A percentile compares a stretch with the other conserved stretches of the same genome.
phyloP scores from a whole-genome alignment of 352 stramenopile species.

The Blastocystis sp. region DNA sequence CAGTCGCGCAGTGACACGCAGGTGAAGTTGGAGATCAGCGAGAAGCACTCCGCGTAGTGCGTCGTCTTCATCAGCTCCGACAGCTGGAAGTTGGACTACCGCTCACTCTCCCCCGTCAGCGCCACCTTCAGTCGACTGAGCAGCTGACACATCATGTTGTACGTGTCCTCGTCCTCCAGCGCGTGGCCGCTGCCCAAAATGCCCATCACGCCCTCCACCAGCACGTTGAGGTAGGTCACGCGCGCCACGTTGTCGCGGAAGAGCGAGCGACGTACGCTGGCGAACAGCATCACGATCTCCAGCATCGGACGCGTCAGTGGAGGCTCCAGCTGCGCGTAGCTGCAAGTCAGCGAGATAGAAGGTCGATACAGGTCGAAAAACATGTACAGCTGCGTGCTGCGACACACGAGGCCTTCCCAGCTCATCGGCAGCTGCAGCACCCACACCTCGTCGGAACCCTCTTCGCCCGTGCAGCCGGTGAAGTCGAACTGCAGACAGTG shows the following conservation, averaged over 20 bases:
- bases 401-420: conserved; percentile 30
- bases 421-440: conserved; percentile 14
- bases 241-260: not conserved
- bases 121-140: conserved; percentile 21
- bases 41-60: not conserved
- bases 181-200: not conserved
- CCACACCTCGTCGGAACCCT: conserved; percentile 36
- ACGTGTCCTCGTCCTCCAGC: conserved; percentile 49
- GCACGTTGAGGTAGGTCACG: conserved; percentile 26
- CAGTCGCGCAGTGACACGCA: conserved; percentile 43
- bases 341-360: not conserved
- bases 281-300: conserved; percentile 37
- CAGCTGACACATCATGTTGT: conserved; percentile 56
- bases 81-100: conserved; percentile 56
- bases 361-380: conserved; percentile 41
- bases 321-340: conserved; percentile 26
- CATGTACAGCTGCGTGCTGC: not conserved
- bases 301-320: not conserved
- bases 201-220: conserved; percentile 19
- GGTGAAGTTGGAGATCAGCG: conserved; percentile 53
- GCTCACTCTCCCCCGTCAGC: not conserved
- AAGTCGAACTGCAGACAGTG: conserved; percentile 50
- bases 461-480: conserved; percentile 13
- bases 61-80: conserved; percentile 50
- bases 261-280: conserved; percentile 6